These are phyloP conservation scores for Cladosporium sp. DNA, from an alignment of 2,329 filamentous ascomycete genomes.

Conservation along the genomic window DNA sequence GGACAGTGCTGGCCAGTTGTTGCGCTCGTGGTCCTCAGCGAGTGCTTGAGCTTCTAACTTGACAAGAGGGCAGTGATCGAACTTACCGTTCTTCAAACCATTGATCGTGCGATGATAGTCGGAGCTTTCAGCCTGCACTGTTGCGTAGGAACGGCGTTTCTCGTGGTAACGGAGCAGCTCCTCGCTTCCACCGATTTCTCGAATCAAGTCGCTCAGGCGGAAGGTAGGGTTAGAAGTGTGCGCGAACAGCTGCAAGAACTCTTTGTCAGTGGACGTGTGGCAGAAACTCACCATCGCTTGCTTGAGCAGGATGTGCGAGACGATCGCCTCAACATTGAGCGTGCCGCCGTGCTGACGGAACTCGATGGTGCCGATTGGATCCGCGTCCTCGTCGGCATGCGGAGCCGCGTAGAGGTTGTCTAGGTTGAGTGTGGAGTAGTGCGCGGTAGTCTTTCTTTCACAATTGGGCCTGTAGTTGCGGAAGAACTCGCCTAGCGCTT, in stretches of 20 bases:
- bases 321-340: conserved; percentile 27
- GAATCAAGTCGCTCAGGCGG: neutral
- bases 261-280: neutral
- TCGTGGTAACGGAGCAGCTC: neutral
- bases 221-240: neutral
- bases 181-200: neutral
- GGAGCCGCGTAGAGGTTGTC: conserved; percentile 23
- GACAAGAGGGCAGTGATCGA: neutral
- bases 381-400: neutral
- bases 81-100: neutral
- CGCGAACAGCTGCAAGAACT: conserved; percentile 9
- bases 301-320: conserved; percentile 26
- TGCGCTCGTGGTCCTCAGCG: neutral
- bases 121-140: neutral
- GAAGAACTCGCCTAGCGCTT: conserved; percentile 17
- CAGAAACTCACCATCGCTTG: conserved; percentile 19
- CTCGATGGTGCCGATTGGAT: conserved; percentile 30
- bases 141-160: neutral
- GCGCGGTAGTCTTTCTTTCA: neutral
- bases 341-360: conserved; percentile 36
- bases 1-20: neutral
- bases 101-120: neutral
- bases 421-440: conserved; percentile 23
- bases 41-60: neutral
- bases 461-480: neutral